Evolutionary conservation across 129 eudicot species (phyloP).

Genomic region (Silybum marianum): DNA sequence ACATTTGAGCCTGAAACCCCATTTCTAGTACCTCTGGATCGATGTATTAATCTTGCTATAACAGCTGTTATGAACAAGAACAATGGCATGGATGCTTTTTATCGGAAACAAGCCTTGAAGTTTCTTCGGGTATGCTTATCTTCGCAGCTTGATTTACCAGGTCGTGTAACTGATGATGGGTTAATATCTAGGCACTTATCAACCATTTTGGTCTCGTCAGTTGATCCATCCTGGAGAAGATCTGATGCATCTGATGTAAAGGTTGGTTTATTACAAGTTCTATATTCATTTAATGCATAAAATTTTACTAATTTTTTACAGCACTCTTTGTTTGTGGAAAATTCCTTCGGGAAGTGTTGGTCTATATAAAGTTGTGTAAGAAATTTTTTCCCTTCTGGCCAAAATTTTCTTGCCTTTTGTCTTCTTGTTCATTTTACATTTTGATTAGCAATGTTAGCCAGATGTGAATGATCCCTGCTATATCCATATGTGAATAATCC

Average conservation of each 20-base stretch:
- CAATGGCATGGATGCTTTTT: slow-evolving; percentile 71
- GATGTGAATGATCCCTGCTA: background rate
- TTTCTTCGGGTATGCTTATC: slow-evolving; percentile 89
- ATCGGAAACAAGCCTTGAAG: slow-evolving; percentile 90
- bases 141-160: slow-evolving; percentile 94
- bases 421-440: background rate
- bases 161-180: slow-evolving; percentile 65
- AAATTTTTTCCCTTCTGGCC: background rate
- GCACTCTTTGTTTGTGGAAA: background rate
- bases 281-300: background rate
- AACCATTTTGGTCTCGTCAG: slow-evolving; percentile 66
- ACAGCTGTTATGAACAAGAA: slow-evolving; percentile 87
- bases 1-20: slow-evolving; percentile 99
- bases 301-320: background rate
- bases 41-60: slow-evolving; percentile 92
- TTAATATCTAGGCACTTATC: slow-evolving; percentile 62
- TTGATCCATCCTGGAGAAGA: slow-evolving; percentile 78
- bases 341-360: background rate
- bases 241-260: slow-evolving; percentile 80
- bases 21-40: slow-evolving; percentile 96
- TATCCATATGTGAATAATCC: background rate
- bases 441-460: background rate
- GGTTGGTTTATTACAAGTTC: slow-evolving; percentile 47
- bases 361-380: background rate
- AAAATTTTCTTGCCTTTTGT: background rate